Conservation (phyloP, 2,329 filamentous ascomycete species). For the Scolecobasidium constrictum region DNA sequence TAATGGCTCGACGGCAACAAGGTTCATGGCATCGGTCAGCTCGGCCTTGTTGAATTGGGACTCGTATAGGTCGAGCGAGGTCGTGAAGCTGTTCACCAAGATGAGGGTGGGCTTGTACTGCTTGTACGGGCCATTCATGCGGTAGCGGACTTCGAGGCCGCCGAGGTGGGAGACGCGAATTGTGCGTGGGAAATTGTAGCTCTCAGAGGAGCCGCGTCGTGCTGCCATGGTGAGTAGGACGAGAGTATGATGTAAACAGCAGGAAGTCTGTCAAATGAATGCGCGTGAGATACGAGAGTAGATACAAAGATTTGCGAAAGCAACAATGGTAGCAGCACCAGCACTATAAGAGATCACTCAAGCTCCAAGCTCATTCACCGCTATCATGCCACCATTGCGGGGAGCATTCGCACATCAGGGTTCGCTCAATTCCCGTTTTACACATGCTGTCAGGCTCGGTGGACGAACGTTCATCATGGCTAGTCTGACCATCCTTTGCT, state of each 20-base stretch:
- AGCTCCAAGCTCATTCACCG: not conserved
- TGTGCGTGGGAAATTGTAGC: slow-evolving; percentile 13
- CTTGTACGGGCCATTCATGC: slow-evolving; percentile 24
- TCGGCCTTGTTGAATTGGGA: slow-evolving; percentile 26
- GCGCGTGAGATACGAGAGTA: not conserved
- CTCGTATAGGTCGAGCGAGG: slow-evolving; percentile 32
- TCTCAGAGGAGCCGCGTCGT: slow-evolving; percentile 16
- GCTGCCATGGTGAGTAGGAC: not conserved
- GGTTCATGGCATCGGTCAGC: slow-evolving; percentile 31
- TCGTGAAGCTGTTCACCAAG: slow-evolving; percentile 41
- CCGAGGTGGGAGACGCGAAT: slow-evolving; percentile 39
- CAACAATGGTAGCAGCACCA: not conserved
- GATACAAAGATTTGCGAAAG: not conserved
- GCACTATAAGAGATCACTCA: not conserved
- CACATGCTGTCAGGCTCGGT: no score
- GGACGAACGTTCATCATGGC: no score
- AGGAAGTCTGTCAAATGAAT: no score
- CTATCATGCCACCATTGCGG: no score
- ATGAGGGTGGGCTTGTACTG: slow-evolving; percentile 38
- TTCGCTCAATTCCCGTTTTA: no score
- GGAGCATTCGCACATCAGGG: no score
- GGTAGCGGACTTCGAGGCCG: slow-evolving; percentile 38
- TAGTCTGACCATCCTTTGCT: no score
- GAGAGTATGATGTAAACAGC: not conserved
- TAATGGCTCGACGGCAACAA: slow-evolving; percentile 43